Conservation (phyloP, 345 rosid species). For the Laguncularia racemosa region DNA sequence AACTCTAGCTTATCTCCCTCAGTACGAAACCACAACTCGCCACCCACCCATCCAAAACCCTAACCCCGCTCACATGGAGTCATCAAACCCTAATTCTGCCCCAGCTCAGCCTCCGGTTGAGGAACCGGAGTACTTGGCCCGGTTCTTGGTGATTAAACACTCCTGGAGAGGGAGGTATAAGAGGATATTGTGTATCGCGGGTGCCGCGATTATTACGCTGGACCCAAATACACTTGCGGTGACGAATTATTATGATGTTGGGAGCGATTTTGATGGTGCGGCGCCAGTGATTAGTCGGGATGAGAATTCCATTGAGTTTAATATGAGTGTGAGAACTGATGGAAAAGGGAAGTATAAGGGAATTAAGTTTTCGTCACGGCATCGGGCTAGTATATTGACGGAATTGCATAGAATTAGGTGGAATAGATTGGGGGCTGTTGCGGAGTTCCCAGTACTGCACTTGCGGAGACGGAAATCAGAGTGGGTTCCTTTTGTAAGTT, state of each 20-base stretch:
- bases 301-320: slow-evolving; percentile 68
- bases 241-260: slow-evolving; percentile 72
- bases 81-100: slow-evolving; percentile 16
- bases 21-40: slow-evolving; percentile 35
- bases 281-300: slow-evolving; percentile 66
- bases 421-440: slow-evolving; percentile 52
- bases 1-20: slow-evolving; percentile 52
- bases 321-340: slow-evolving; percentile 70
- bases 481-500: slow-evolving; percentile 82
- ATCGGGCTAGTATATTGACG: slow-evolving; percentile 70
- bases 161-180: slow-evolving; percentile 98
- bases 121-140: slow-evolving; percentile 91
- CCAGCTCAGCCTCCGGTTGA: slow-evolving; percentile 33
- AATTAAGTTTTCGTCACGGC: slow-evolving; percentile 71
- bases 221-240: slow-evolving; percentile 73
- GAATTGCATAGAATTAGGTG: slow-evolving; percentile 74
- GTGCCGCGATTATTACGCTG: slow-evolving; percentile 58
- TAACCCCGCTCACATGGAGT: slow-evolving; percentile 39
- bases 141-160: slow-evolving; percentile 80
- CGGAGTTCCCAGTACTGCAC: slow-evolving; percentile 82
- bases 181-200: slow-evolving; percentile 77
- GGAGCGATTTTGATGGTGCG: slow-evolving; percentile 67
- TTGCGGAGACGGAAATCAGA: slow-evolving; percentile 63
- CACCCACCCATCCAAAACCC: slow-evolving; percentile 8
- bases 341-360: slow-evolving; percentile 88